Evolutionary conservation across 2,329 filamentous ascomycete genomes (phyloP), one percentile per base, ranked within the genome.

Genomic region (Xylariaceae sp.): DNA sequence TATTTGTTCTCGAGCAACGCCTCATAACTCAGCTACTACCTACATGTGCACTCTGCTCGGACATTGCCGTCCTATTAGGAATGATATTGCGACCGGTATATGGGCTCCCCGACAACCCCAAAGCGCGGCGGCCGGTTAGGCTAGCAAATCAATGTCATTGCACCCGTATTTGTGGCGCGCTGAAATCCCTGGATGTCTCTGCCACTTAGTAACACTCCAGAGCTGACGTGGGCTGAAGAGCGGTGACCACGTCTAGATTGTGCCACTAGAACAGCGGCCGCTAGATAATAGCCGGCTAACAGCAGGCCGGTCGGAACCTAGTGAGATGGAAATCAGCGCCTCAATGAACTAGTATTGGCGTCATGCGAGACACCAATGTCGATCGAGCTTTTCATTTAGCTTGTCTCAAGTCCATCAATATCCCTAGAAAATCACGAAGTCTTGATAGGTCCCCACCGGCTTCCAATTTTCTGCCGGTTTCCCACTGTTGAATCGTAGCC

Each of bases 181-280:
- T 27, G 40, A 41, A 35, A 30, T 27, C 36, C 29, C 42, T 53
- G 30, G 24, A n/a, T 26, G 29, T 8, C 8, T 26, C 15, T 27
- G 13, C n/a, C 20, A 24, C 37, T 16, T 30, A 18, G 20, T 42
- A 23, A 26, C 24, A 4, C 44, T 27, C 40, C 18, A 45, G 27
- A 47, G 41, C 49, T 47, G 49, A 52, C 49, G 29, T 41, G 23
- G 18, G 26, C 41, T 29, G 13, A 36, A 27, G 29, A 36, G 23
- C 7, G 9, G 23, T 41, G 15, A 6, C 15, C 42, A 40, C n/a
- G n/a, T n/a, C 27, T 21, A 40, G 33, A n/a, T 13, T 13, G 6
- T 24, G 35, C 27, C 49, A 46, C 27, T 6, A 15, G 6, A 41
- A 11, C n/a, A n/a, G n/a, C n/a, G n/a, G n/a, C n/a, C n/a, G n/a